Evolutionary conservation across 768 basidiomycete species (phyloP).

Genomic region (Suillus alpinus): DNA sequence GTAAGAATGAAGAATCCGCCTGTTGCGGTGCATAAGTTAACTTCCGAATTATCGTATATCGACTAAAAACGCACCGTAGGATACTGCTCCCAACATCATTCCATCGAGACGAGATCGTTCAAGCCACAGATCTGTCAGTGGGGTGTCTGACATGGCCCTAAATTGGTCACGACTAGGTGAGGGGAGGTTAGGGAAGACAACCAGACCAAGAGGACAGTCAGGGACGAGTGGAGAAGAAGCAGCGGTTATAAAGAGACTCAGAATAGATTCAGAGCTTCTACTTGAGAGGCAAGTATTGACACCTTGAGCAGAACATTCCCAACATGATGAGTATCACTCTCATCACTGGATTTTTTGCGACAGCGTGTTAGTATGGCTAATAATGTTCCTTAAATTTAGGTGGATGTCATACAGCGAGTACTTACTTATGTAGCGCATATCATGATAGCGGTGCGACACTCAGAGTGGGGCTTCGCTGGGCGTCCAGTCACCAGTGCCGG

Average conservation of each 20-base stretch:
- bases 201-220: neutral
- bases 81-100: conserved; percentile 7
- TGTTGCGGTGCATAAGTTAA: neutral
- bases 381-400: no score
- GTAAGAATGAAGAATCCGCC: conserved; percentile 23
- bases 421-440: neutral
- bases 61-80: conserved; percentile 5
- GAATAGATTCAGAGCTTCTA: neutral
- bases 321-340: neutral
- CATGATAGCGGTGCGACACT: neutral
- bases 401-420: no score
- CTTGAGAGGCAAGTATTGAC: neutral
- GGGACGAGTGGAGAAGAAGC: neutral
- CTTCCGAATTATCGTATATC: neutral
- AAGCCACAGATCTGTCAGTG: neutral
- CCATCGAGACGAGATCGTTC: conserved; percentile 4
- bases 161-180: neutral
- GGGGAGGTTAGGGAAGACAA: neutral
- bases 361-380: neutral
- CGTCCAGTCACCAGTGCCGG: neutral
- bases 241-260: neutral
- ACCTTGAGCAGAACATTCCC: neutral
- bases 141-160: neutral
- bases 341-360: neutral
- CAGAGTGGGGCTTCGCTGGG: neutral